phyloP scores from a whole-genome alignment of 225 moss, liverwort and hornwort genomes.

The Sphagnum contortum region DNA sequence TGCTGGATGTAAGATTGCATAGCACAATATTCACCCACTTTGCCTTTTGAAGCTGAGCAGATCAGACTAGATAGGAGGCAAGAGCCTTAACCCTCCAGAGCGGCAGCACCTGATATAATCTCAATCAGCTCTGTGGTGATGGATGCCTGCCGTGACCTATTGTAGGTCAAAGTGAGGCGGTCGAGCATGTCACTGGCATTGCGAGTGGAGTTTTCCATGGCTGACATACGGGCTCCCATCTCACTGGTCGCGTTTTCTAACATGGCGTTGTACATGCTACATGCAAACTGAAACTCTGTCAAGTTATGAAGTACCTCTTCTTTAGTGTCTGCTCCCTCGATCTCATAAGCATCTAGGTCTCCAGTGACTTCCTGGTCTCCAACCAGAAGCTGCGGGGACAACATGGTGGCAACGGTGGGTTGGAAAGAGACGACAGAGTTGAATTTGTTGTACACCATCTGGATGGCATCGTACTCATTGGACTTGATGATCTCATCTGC shows the following conservation, averaged over 20 bases:
- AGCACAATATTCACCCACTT: too few relatives aligned
- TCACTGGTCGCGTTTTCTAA: constrained; percentile 72
- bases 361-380: constrained; percentile 46
- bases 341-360: constrained; percentile 56
- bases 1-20: too few relatives aligned
- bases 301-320: constrained; percentile 80
- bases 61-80: too few relatives aligned
- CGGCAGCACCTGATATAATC: constrained; percentile 97
- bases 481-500: constrained; percentile 83
- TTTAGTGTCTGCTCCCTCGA: constrained; percentile 61
- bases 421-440: constrained; percentile 66
- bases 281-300: constrained; percentile 77
- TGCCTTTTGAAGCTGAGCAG: too few relatives aligned
- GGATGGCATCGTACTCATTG: constrained; percentile 79
- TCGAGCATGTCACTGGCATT: constrained; percentile 98
- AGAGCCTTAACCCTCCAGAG: constrained; percentile 55
- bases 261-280: constrained; percentile 80
- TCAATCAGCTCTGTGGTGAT: constrained; percentile 98
- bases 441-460: constrained; percentile 87
- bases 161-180: constrained; percentile 87
- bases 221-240: constrained; percentile 99
- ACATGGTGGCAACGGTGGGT: constrained; percentile 78
- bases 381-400: constrained; percentile 63
- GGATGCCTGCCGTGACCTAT: constrained; percentile 87
- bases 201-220: constrained; percentile 90